Base-by-base conservation (phyloP, 805 yeast species). In the Metschnikowia borealis region DNA sequence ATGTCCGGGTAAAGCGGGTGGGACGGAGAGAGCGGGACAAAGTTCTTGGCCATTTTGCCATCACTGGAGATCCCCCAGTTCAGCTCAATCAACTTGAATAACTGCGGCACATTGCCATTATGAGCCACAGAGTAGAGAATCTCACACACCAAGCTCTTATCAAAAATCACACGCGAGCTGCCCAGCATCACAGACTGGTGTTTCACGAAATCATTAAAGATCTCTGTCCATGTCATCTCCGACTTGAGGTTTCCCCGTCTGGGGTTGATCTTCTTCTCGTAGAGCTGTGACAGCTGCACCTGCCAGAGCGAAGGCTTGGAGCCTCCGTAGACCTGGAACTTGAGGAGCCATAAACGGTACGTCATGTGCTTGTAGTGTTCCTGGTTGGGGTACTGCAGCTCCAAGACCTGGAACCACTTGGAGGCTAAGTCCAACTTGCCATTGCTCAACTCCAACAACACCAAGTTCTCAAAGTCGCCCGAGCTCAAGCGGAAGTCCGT, bases 361-460 rank as follows among this genome's bases (percentile, higher is more conserved):
- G 74, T 65, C 71, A 69, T 66, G 38, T 50, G 47, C 18, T 55
- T 51, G 26, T 44, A 35, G 26, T 50, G 53, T 10, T 48, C 36
- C 11, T 40, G 21, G 15, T 46, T 42, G 10, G 56, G 60, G 48
- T 41, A 65, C 49, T 65, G 62, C 17, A 47, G 33, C 46, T 70
- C 69, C 51, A 72, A 65, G 43, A 63, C 57, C 44, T 59, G 63
- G 50, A 71, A 69, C 77, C 77, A 73, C 46, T 61, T 62, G 3
- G 69, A 60, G 3, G 74, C 77, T 55, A 73, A 63, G 57, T 73
- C 78, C 36, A 67, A 52, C 50, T 71, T 73, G n/a, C 51, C 53
- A 57, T 69, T 72, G 47, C 58, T 53, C 46, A 66, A 56, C 54
- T 73, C 78, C 47, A 73, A 57, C 39, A 46, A 18, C 17, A 73